Base-by-base conservation (phyloP, 1,284 basidiomycete genomes). In the Agaricales sp. region DNA sequence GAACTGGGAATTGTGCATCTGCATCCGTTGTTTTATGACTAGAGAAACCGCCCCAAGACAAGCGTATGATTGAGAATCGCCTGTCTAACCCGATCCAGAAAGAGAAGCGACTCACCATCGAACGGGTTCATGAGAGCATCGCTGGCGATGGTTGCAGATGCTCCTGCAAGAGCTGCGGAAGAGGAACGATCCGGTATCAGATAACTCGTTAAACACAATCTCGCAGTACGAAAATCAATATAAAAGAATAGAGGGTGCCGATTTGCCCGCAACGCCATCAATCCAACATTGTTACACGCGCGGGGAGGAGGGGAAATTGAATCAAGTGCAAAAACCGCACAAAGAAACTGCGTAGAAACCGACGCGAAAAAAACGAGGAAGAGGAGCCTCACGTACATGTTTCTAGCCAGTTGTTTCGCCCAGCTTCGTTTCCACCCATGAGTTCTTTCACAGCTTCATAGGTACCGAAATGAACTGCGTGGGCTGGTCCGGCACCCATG, bases 111-210 rank as follows among this genome's bases (percentile, higher is more conserved):
- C 81, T 63, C 64, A 95, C 93, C 93, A 68, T 99, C 96, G 63
- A 99, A 99, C 2, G 96, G 96, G 67, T 99, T 99, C 96, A 99
- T 99, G 52, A 99, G 74, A 4, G 95, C 95, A 70, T 99, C 96
- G 51, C 88, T 88, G 2, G 92, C 89, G 58, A 96, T 89, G 18
- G 95, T 98, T 0, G 96, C 96, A 1, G 86, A 81, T 48, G 93
- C 95, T 56, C 96, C 96, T 22, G 96, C 96, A 21, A 95, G 61
- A 16, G 94, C 94, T 87, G 52, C 43, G 24, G 23, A 54, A 53
- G 41, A 38, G 43, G 24, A 19, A 45, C 48, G 50, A 18, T 25
- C 22, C n/a, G 30, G 22, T 4, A 14, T 43, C n/a, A 48, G 37
- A 16, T 37, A n/a, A n/a, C n/a, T n/a, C n/a, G n/a, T n/a, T n/a